Conservation (phyloP, 73 alveolate genomes). For the Symbiodinium pilosum region DNA sequence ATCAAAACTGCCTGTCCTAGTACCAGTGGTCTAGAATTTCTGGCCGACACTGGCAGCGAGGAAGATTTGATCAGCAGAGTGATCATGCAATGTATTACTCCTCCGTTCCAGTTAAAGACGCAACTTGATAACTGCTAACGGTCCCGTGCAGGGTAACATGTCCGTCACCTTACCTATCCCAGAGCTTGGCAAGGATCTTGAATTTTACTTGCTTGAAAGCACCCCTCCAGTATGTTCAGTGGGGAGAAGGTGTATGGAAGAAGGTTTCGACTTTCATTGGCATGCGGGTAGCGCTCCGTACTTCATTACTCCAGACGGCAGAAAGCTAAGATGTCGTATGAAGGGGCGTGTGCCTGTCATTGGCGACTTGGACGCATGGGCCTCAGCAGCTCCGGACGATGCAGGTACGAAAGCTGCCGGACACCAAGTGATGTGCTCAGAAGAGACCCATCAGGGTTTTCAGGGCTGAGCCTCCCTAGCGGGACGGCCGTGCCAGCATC, state of each 20-base stretch:
- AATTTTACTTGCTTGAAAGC: too few relatives aligned
- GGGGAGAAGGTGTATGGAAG: too few relatives aligned
- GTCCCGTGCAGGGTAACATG: neutral
- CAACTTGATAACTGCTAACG: neutral
- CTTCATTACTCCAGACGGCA: neutral
- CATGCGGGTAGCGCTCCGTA: neutral
- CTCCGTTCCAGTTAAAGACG: too few relatives aligned
- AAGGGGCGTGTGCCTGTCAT: neutral
- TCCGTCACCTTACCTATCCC: too few relatives aligned
- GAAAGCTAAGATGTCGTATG: neutral
- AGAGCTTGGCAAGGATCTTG: too few relatives aligned
- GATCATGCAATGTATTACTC: neutral
- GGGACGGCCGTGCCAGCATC: neutral
- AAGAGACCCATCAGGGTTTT: neutral
- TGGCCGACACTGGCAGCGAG: neutral
- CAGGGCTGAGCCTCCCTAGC: neutral
- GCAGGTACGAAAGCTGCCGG: too few relatives aligned
- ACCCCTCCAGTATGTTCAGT: too few relatives aligned
- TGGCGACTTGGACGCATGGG: too few relatives aligned
- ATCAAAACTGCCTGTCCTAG: too few relatives aligned
- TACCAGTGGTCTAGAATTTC: neutral
- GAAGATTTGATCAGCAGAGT: neutral
- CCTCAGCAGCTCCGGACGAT: too few relatives aligned
- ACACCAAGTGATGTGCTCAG: too few relatives aligned
- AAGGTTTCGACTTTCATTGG: too few relatives aligned